Base-by-base conservation (phyloP, 2,329 filamentous ascomycete species). In the Rachicladosporium sp. region DNA sequence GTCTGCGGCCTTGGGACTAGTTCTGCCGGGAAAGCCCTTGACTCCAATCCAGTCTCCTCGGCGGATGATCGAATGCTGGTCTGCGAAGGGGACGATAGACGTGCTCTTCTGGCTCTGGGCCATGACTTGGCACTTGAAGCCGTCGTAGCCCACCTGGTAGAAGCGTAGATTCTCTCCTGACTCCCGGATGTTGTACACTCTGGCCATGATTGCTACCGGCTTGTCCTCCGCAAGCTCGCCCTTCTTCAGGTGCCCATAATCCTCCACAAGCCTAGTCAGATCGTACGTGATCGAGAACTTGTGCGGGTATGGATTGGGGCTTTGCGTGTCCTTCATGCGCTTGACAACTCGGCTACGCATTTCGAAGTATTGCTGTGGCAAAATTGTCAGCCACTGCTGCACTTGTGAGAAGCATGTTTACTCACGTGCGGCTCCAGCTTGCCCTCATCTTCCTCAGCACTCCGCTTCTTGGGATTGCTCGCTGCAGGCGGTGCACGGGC, bases 31-130 rank as follows among this genome's bases (percentile, higher is more conserved):
- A 62, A 78, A 91, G 39, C 87, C 87, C 46, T 85, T 72, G 49
- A 93, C 76, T 44, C 89, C 91, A 53, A 98, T 82, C 50, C 94
- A 84, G 61, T 98, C 93, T 60, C 91, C 93, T 61, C 89, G 74
- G 50, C 88, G 79, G 44, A 98, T 74, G 60, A 83, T 73, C 54
- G 93, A 80, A 59, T 98, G 91, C 67, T 96, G 89, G 44, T 83
- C 76, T 52, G 83, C 82, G 53, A 96, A 98, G 6, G 78, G 62
- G 12, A 74, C 71, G 36, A 74, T 74, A 50, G 80, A 76, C 42
- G 73, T 74, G 42, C 78, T 74, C 53, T 93, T 76, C 56, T 94
- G 80, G 34, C 82, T 74, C 63, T 95, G 87, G 59, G 86, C 93
- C 71, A 96, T 85, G 47, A 96, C 78, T 69, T 98, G 93, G 35